A percentile compares a stretch with the other conserved stretches of the same genome.
Evolutionary conservation across 169 alveolate species (phyloP).

Genomic region (Plasmodium relictum): DNA sequence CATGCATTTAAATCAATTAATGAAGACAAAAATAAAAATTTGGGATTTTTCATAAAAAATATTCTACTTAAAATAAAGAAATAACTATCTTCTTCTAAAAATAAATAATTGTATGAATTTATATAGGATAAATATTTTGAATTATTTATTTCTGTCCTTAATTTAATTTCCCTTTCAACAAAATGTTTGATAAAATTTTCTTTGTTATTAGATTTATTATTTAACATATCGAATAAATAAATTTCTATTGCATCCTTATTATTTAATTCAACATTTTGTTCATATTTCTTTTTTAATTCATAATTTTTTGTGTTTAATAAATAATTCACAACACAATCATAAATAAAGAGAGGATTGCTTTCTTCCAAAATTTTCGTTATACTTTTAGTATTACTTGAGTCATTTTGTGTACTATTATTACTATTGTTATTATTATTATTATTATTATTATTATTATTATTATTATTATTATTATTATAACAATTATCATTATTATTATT

Average conservation of each 20-base stretch:
- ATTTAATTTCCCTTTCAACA: constrained; percentile 57
- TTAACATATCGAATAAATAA: constrained; percentile 20
- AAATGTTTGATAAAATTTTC: constrained; percentile 44
- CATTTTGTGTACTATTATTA: neutral
- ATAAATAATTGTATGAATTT: constrained; percentile 36
- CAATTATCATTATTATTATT: neutral
- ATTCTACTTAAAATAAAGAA: constrained; percentile 21
- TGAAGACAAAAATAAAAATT: constrained; percentile 36
- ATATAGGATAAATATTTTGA: constrained; percentile 7
- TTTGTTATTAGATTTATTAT: constrained; percentile 10
- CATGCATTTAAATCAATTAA: constrained; percentile 63
- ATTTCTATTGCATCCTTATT: constrained; percentile 36
- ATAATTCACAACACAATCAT: constrained; percentile 18
- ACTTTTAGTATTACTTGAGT: neutral
- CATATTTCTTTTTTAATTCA: constrained; percentile 56
- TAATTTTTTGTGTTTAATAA: constrained; percentile 14
- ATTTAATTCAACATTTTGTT: constrained; percentile 10
- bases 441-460: neutral
- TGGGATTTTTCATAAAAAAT: constrained; percentile 34
- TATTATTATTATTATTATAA: neutral
- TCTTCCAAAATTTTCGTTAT: constrained; percentile 18
- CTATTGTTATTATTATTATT: neutral
- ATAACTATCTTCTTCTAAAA: constrained; percentile 22
- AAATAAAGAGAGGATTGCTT: constrained; percentile 6
- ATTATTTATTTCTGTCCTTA: constrained; percentile 21